Evolutionary conservation across 305 asterid genomes (phyloP), one percentile per base, ranked within the genome.

Genomic region (Salvia sclarea): DNA sequence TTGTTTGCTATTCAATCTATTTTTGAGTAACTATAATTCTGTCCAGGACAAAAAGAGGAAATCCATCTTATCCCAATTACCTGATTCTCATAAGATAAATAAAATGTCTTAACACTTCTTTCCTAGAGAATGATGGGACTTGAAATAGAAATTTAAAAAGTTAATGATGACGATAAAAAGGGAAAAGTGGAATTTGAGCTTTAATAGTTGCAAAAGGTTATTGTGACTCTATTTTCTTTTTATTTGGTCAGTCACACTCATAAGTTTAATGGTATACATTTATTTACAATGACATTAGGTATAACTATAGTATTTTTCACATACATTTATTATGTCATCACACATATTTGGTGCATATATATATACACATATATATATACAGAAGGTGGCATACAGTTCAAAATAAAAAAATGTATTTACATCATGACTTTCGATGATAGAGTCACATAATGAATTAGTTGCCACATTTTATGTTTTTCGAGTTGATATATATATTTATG

Each of bases 381-480:
- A 9, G 38, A 33, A 33, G 38, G 38, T 5, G 38, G 9, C 38
- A 33, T 33, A 33, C 38, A 33, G 38, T 33, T 33, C 7, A 33
- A 33, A 0, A 30, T 30, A 12, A 41, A 28, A 28, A 28, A 28
- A 3, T 28, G 33, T 28, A 28, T 28, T 28, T 28, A 28, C n/a
- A 18, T 8, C 31, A 49, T 12, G 17, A 48, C 52, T 17, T 69
- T 18, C 1, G 30, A 35, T 54, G 64, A 24, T n/a, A n/a, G n/a
- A n/a, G n/a, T n/a, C 64, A 61, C 12, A 6, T 50, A 61, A 50
- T 49, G 38, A 70, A 70, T n/a, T n/a, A 24, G 61, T 28, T 61
- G 60, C 53, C 25, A 49, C 37, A 61, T 6, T 43, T 22, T 31
- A 44, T 70, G 21, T 47, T 17, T 21, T 25, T 68, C 12, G 41